These are phyloP conservation scores for Penicillium nucicola DNA, from an alignment of 495 filamentous ascomycete genomes.

Conservation along the genomic window DNA sequence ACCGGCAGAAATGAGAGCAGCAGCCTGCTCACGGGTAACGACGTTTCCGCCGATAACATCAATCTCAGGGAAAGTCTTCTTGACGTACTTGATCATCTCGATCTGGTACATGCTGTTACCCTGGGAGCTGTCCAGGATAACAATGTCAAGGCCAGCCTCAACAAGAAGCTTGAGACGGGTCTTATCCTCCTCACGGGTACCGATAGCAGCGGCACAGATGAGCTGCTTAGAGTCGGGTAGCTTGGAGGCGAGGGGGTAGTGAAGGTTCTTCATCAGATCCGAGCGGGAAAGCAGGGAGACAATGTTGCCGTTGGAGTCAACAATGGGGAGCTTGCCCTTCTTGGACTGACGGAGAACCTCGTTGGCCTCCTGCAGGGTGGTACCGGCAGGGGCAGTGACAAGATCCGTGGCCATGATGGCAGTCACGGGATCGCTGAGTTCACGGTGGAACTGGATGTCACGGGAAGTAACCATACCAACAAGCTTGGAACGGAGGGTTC, in stretches of 20 bases:
- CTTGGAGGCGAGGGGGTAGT: conserved; percentile 96
- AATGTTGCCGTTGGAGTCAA: conserved; percentile 82
- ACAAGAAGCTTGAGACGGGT: conserved; percentile 78
- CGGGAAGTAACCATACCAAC: conserved; percentile 96
- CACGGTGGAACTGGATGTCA: conserved; percentile 91
- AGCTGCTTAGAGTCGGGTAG: conserved; percentile 96
- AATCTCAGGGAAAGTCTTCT: conserved; percentile 75
- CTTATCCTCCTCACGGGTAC: conserved; percentile 92
- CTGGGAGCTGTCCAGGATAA: conserved; percentile 91
- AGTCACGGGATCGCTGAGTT: conserved; percentile 67
- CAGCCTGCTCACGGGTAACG: conserved; percentile 93
- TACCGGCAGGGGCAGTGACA: conserved; percentile 82
- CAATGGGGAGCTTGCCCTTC: conserved; percentile 98
- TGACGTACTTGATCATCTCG: conserved; percentile 94
- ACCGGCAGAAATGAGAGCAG: conserved; percentile 85
- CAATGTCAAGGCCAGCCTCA: conserved; percentile 93
- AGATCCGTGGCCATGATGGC: conserved; percentile 95
- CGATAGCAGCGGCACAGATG: conserved; percentile 91
- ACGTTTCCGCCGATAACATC: conserved; percentile 99
- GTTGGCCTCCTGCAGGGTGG: conserved; percentile 85
- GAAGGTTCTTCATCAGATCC: conserved; percentile 97
- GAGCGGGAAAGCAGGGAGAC: conserved; percentile 94
- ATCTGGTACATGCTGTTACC: conserved; percentile 97
- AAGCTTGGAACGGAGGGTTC: conserved; percentile 89
- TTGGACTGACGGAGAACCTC: conserved; percentile 89